phyloP scores from a whole-genome alignment of 306 rosid species.

The Ammopiptanthus mongolicus region DNA sequence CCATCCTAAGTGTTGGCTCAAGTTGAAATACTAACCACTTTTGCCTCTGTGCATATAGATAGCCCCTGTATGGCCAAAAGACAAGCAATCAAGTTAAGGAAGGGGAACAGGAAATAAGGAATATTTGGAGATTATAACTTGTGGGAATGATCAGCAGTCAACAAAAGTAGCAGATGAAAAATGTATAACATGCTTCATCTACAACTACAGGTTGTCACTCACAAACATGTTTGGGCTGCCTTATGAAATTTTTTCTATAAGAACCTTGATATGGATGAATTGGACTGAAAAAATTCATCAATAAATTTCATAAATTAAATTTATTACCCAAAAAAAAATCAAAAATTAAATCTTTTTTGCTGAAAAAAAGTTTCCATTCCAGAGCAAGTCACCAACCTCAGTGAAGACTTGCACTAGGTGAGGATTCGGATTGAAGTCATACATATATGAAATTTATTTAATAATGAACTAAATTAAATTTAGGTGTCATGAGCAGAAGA shows the following conservation, averaged over 20 bases:
- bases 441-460: too few species aligned
- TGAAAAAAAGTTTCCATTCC: too few species aligned
- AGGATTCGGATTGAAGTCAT: too few species aligned
- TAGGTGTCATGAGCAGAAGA: too few species aligned
- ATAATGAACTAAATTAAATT: too few species aligned
- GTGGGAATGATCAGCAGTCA: neutral
- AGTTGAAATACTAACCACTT: constrained; percentile 21
- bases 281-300: neutral
- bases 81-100: neutral
- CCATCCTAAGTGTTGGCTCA: constrained; percentile 38
- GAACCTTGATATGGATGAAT: neutral
- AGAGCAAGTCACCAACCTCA: too few species aligned
- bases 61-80: constrained; percentile 11
- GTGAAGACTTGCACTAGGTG: too few species aligned
- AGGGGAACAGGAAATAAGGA: neutral
- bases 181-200: neutral
- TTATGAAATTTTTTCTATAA: neutral
- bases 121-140: neutral
- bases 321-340: too few species aligned
- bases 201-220: neutral
- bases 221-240: neutral
- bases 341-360: too few species aligned
- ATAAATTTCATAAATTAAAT: neutral
- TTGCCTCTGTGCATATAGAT: neutral
- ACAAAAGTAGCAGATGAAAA: neutral